Evolutionary conservation across 768 basidiomycete species (phyloP), one percentile per base, ranked within the genome.

Genomic region (Trametes cingulata): DNA sequence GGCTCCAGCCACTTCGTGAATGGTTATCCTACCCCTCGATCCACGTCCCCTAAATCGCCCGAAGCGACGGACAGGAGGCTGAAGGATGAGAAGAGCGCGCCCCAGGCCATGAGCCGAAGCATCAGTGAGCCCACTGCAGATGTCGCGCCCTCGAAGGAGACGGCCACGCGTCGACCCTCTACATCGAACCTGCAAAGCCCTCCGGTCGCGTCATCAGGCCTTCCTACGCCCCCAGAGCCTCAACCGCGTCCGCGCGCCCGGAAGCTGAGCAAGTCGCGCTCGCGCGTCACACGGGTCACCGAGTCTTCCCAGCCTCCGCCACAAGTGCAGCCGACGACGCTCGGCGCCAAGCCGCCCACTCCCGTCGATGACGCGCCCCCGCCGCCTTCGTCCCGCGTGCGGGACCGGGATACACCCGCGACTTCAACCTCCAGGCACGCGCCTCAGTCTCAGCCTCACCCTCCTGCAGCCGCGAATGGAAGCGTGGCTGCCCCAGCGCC

Each of bases 251-350:
- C 61, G 6, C 58, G 64, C 22, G 13, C 40, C 12, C 27, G 59
- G 24, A 67, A 66, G 54, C 58, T 64, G 35, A 69, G 66, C 63
- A 69, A 69, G 52, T 47, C 63, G 33, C 56, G 53, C 8, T 58
- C 64, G 48, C 61, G 50, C 36, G 60, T 62, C 43, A 50, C 65
- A 1, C 13, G 62, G 33, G 29, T 52, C 15, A 15, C 36, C 17
- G 62, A 59, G 3, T 35, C 56, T 4, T 37, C 52, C 8, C 47
- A 53, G 35, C 37, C 42, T 9, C 37, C 41, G 15, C 19, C 43
- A 7, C 52, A 41, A 13, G 15, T 20, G 13, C 25, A 35, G 39
- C 36, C 47, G 20, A 49, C 43, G 35, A 63, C 56, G 40, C 42
- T 58, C 22, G 61, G 61, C 2, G 56, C 56, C 10, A 63, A 63